Evolutionary conservation across 2,329 filamentous ascomycete genomes (phyloP).

Genomic region (Aspergillus tubingensis): DNA sequence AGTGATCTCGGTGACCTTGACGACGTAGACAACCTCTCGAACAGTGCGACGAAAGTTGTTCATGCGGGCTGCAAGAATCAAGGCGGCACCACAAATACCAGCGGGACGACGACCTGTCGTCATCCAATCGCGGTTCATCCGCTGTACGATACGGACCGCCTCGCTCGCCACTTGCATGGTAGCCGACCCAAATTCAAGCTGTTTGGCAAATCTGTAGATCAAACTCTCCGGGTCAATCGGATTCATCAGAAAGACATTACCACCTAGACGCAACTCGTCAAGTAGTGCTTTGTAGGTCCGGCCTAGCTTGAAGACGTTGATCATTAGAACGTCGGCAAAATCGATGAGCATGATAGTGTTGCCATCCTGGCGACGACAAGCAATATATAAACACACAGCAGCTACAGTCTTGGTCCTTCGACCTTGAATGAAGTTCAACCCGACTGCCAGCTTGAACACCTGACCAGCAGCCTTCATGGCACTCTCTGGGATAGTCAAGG

Average conservation of each 20-base stretch:
- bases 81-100: conserved; percentile 88
- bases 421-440: conserved; percentile 79
- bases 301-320: conserved; percentile 91
- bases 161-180: conserved; percentile 85
- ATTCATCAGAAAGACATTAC: conserved; percentile 68
- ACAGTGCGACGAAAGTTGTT: conserved; percentile 95
- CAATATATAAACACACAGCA: conserved; percentile 87
- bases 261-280: conserved; percentile 55
- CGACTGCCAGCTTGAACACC: conserved; percentile 74
- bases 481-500: conserved; percentile 55
- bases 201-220: conserved; percentile 85
- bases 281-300: conserved; percentile 84
- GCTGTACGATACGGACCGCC: conserved; percentile 80
- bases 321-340: conserved; percentile 77
- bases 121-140: conserved; percentile 98
- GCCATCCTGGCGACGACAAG: conserved; percentile 74
- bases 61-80: conserved; percentile 94
- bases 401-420: conserved; percentile 82
- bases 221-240: conserved; percentile 85
- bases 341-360: conserved; percentile 95
- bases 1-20: conserved; percentile 92
- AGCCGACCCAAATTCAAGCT: conserved; percentile 83
- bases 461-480: conserved; percentile 67
- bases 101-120: conserved; percentile 89
- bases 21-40: conserved; percentile 94